Percentiles rank a stretch among this genome's conserved stretches.
Evolutionary conservation across 345 rosid species (phyloP).

Genomic region (Trapa incisa): DNA sequence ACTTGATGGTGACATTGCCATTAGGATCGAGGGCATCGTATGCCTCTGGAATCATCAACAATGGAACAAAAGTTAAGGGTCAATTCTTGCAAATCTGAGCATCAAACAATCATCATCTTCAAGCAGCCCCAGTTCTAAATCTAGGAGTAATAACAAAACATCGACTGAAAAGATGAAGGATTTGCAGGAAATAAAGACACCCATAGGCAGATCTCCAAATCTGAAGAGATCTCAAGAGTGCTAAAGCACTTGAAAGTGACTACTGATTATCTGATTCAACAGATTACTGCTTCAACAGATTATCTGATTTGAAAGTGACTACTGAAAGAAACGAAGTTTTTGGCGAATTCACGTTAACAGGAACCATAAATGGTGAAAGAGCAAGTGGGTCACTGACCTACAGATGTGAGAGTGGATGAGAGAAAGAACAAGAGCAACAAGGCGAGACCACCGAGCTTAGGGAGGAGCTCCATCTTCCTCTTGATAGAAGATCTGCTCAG

Average conservation of each 20-base stretch:
- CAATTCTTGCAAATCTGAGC: background rate
- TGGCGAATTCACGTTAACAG: too few relatives aligned
- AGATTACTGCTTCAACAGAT: background rate
- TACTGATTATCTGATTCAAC: too few relatives aligned
- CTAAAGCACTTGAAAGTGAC: too few relatives aligned
- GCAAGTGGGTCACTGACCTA: conserved; percentile 29
- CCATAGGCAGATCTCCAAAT: background rate
- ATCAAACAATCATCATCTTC: background rate
- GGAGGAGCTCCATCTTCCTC: conserved; percentile 32
- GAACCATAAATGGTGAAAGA: background rate
- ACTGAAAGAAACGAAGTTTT: background rate
- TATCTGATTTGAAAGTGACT: background rate
- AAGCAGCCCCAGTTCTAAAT: background rate
- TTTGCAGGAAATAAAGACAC: too few relatives aligned
- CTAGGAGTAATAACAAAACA: background rate
- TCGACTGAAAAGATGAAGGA: too few relatives aligned
- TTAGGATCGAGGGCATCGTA: conserved; percentile 36
- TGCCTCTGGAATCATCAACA: conserved; percentile 16
- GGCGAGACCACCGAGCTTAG: conserved; percentile 29
- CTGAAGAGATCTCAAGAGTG: background rate
- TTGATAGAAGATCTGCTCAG: conserved; percentile 28
- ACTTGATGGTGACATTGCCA: conserved; percentile 37
- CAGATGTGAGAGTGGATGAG: conserved; percentile 46
- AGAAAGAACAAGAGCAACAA: conserved; percentile 35
- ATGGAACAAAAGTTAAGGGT: background rate